Evolutionary conservation across 371 early-diverging fungal genomes (phyloP).

Genomic region (Blyttiomyces sp.): DNA sequence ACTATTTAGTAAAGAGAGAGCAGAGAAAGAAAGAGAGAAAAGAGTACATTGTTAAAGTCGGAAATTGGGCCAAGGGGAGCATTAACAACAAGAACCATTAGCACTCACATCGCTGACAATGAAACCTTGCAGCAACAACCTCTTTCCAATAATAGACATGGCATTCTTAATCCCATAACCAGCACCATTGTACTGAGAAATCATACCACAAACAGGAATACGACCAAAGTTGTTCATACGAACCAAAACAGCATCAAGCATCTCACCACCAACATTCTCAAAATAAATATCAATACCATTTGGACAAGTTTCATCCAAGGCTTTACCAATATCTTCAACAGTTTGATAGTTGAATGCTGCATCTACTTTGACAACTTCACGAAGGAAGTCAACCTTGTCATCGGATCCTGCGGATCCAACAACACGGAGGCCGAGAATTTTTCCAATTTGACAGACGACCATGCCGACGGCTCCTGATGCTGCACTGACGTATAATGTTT

Average conservation of each 20-base stretch:
- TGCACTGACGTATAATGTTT: constrained; percentile 57
- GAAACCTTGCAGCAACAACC: constrained; percentile 63
- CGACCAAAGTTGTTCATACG: constrained; percentile 59
- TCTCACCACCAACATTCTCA: constrained; percentile 72
- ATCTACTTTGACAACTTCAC: constrained; percentile 63
- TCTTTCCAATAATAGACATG: constrained; percentile 44
- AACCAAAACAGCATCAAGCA: constrained; percentile 60
- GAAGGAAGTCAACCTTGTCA: constrained; percentile 70
- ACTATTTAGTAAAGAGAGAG: constrained; percentile 7
- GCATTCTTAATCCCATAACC: constrained; percentile 52
- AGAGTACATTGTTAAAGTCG: too few relatives aligned
- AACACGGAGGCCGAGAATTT: constrained; percentile 55
- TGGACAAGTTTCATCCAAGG: constrained; percentile 51
- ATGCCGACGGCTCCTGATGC: constrained; percentile 62
- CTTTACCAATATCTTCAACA: constrained; percentile 40
- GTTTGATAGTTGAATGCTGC: constrained; percentile 84
- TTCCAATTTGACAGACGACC: constrained; percentile 64
- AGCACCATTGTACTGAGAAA: constrained; percentile 66
- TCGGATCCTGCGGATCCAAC: constrained; percentile 76
- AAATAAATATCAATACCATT: constrained; percentile 75
- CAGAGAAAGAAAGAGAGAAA: constrained; percentile 1
- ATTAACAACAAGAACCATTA: constrained; percentile 19
- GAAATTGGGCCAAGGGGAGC: neutral
- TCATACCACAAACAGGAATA: constrained; percentile 58
- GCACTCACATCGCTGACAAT: constrained; percentile 56